Conservation (phyloP, 1,139 yeast species). For the Magnusiomyces ingens region DNA sequence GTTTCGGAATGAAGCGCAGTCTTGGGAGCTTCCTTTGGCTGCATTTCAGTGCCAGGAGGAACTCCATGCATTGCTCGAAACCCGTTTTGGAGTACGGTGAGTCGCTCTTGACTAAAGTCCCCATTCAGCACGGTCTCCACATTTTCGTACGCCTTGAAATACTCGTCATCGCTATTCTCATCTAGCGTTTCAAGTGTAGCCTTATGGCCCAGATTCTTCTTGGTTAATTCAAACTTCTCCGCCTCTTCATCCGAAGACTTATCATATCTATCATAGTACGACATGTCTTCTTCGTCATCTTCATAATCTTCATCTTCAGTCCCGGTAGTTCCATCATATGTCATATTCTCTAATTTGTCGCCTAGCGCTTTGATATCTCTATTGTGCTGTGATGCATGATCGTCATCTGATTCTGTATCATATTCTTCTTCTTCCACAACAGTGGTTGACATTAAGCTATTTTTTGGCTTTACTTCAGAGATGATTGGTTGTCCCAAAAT, state of each 20-base stretch:
- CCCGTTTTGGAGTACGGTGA: background rate
- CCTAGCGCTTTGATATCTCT: no score
- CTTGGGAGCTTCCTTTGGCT: no score
- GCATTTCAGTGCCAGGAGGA: no score
- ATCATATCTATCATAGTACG: background rate
- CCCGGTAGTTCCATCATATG: background rate
- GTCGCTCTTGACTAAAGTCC: background rate
- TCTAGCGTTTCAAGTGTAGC: background rate
- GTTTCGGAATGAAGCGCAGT: no score
- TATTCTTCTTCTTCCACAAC: slow-evolving; percentile 2
- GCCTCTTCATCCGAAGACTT: no score
- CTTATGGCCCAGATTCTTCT: background rate
- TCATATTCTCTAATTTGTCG: no score
- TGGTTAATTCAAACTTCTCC: background rate
- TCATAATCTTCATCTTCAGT: background rate
- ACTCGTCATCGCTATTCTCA: slow-evolving; percentile 1
- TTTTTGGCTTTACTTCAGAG: no score
- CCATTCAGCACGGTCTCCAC: slow-evolving; percentile 4
- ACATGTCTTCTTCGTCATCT: background rate
- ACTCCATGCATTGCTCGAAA: no score
- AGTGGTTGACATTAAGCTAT: background rate
- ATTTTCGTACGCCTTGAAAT: slow-evolving; percentile 1
- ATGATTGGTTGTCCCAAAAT: no score
- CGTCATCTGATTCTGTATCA: background rate
- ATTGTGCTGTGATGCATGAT: background rate